Base-by-base conservation (phyloP, 179 eudicot species). In the Heliamphora pulchella region DNA sequence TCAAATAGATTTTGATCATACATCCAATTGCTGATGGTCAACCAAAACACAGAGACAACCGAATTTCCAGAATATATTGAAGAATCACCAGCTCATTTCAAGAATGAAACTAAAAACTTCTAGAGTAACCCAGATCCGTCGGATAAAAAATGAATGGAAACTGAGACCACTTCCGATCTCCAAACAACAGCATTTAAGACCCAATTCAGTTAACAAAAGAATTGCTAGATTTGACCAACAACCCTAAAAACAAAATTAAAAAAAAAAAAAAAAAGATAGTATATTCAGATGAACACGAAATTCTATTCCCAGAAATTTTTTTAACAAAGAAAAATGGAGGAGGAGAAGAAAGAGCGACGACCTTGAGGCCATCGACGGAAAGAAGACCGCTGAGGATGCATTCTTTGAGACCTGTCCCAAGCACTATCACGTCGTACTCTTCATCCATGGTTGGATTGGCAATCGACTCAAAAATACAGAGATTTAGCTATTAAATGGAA, bases 301-400 rank as follows among this genome's bases (percentile, higher is more conserved):
- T 47, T 68, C 51, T 5, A 47, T 68, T 68, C 20, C 50, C 0
- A 18, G 15, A 17, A 57, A 11, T 31, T 31, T 31, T 0, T 31
- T 31, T 31, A 31, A 20, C 48, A 4, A 73, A 18, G 3, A 5
- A 46, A 2, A 18, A 20, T n/a, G 4, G 47, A 10, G 31, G 22
- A 18, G 53, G 3, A 17, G 31, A 2, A 65, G 79, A 68, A 41
- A 14, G 48, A 39, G 41, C 5, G 15, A 66, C 18, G 10, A 92
- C 97, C 94, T 92, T 92, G 22, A 92, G 94, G 76, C 97, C 91
- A 82, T 92, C 92, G 70, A 92, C 97, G 53, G 97, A 91, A 80
- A 92, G 94, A n/a, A 92, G 89, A 83, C 97, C 97, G 68, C 94
- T 91, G 86, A 92, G 94, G 78, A 92, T 92, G 86, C 97, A 92